Evolutionary conservation across 2,329 filamentous ascomycete genomes (phyloP), one percentile per base, ranked within the genome.

Genomic region (Botryosphaeria dothidea): DNA sequence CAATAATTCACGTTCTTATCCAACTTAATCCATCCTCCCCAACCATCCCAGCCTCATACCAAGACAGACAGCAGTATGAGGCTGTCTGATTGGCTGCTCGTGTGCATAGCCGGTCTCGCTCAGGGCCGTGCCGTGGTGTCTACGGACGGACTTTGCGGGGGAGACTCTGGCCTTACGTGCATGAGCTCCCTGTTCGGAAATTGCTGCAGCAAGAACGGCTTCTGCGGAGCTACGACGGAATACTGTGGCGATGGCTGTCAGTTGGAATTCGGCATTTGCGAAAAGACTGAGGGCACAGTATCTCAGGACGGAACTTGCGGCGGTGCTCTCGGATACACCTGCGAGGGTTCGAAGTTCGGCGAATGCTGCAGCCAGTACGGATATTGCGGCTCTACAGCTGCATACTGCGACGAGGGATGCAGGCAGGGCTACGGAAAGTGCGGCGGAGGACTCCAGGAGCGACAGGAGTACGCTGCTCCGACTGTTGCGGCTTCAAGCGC

Each of bases 171-270:
- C 23, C 54, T 69, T 11, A 69, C 66, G 19, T 72, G 70, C 56
- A 41, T 65, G 49, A 68, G 67, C 19, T 69, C 68, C 17, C 61
- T 67, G 25, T 72, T 68, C 60, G 69, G 70, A 21, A 67, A 68
- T 46, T 72, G 70, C 54, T 72, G 70, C 45, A 65, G 66, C 48
- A 52, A 48, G 3, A 67, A 66, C 11, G 69, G 68, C 23, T 66
- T 25, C 38, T 71, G 72, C 56, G 72, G 72, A 13, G 51, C 29
- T 11, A 65, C 68, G 1, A 19, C 51, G 4, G 69, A 67, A 1
- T 65, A 69, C 41, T 73, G 71, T 62, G 70, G 69, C 13, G 38
- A 17, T 9, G 70, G 69, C 19, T 73, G 71, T 58, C 70, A 72
- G 45, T 45, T 67, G 27, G 66, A 64, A 5, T 70, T 63, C 17